A percentile compares a stretch with the other conserved stretches of the same genome.
These are phyloP conservation scores for Teratosphaeria nubilosa DNA, from an alignment of 2,329 filamentous ascomycete species.

Conservation along the genomic window DNA sequence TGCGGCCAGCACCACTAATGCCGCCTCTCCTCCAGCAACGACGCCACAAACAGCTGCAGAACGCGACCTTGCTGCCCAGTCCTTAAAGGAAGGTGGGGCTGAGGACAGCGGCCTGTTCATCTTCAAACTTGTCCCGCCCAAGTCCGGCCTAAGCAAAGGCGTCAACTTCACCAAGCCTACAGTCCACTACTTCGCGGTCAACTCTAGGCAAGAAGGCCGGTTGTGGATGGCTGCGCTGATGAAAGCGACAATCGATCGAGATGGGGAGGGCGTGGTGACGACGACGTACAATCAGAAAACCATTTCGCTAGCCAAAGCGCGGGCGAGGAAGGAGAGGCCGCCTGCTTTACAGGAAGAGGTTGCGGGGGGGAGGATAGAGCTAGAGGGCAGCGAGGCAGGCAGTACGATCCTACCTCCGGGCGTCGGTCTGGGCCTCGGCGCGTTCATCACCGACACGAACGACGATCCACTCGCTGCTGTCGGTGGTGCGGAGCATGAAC, in stretches of 20 bases:
- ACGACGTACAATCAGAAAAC: conserved; percentile 97
- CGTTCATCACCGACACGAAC: neutral
- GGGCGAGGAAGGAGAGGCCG: conserved; percentile 76
- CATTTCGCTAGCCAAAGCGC: conserved; percentile 81
- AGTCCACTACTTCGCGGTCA: conserved; percentile 94
- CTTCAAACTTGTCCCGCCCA: conserved; percentile 92
- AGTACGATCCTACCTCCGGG: neutral
- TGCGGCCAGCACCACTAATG: conserved; percentile 54
- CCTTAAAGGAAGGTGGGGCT: conserved; percentile 28
- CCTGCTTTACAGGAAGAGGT: conserved; percentile 65
- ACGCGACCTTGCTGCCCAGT: conserved; percentile 28
- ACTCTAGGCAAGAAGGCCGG: conserved; percentile 76
- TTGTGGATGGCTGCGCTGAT: conserved; percentile 98
- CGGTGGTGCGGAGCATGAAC: neutral
- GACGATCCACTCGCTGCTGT: neutral
- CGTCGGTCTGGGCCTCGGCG: neutral
- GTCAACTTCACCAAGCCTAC: conserved; percentile 97
- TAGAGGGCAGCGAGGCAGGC: conserved; percentile 5
- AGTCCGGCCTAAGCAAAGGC: conserved; percentile 73
- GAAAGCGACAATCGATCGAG: conserved; percentile 97
- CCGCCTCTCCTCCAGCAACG: conserved; percentile 20
- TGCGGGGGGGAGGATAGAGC: conserved; percentile 14
- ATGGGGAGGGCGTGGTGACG: conserved; percentile 61
- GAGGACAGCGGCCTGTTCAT: conserved; percentile 70
- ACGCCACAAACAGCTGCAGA: conserved; percentile 14